Evolutionary conservation across 208 protist genomes (phyloP), one percentile per base, ranked within the genome.

Genomic region (Crithidia brevicula): DNA sequence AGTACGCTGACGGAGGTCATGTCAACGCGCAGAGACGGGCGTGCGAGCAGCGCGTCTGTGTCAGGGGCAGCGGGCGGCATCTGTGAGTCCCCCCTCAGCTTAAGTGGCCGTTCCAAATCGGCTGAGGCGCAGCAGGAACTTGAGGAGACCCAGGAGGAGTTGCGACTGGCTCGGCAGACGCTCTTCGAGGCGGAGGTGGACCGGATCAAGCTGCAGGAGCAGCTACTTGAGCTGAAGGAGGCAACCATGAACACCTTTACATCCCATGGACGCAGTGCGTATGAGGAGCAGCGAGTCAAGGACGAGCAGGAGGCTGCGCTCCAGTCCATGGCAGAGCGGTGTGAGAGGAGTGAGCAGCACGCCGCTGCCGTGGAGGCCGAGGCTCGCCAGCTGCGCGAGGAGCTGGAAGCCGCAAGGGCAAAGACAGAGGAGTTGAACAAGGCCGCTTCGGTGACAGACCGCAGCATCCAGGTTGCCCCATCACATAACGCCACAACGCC

Each of bases 331-430:
- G 22, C 42, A 47, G 54, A 56, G 56, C 53, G 52, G 11, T 71
- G 54, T 13, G 56, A 67, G 30, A 20, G 34, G 4, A 46, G 34
- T n/a, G 59, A 54, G 20, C 23, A 28, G 22, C 49, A 30, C 50
- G 70, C 68, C 47, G 53, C 58, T 34, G 36, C 49, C 2, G 40
- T 89, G 18, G 72, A 77, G 40, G 51, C 46, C 0, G 74, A 82
- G 43, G 18, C 80, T 2, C 33, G n/a, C 1, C 52, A 65, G 23
- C 43, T 73, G 40, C 66, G 50, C 15, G 52, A n/a, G 4, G 38
- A 60, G 38, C 43, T 60, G 13, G 28, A 16, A 20, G 45, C 38
- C 15, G 49, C 57, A 4, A 27, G 3, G 13, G 7, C 52, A 20
- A 22, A 43, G 42, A 3, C 56, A 34, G 18, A 3, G 13, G 56